Evolutionary conservation across 441 rosid genomes (phyloP), one percentile per base, ranked within the genome.

Genomic region (Eruca vesicaria): DNA sequence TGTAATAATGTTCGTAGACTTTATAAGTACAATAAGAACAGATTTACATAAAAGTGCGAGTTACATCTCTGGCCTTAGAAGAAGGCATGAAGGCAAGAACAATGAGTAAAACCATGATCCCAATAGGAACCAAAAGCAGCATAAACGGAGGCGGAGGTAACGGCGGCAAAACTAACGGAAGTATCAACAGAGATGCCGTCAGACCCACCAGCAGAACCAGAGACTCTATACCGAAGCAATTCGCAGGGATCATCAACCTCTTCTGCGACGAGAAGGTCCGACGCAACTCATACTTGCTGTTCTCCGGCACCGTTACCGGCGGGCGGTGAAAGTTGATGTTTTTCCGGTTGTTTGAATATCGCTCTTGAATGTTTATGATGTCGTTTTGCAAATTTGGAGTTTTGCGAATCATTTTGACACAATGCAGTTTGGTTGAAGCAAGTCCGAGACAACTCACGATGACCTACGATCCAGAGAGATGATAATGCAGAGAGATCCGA

Each of bases 131-230:
- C 73, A 94, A 80, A 41, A 94, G 90, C 73, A 94, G 35, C 92
- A 92, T 67, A 76, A 92, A 89, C 18, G 99, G 98, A 0, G 99
- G 99, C 0, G 97, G 98, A 23, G 97, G 97, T 84, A 94, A 80
- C 10, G 98, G 97, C 6, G 98, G 97, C 1, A 94, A 82, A 26
- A 94, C 75, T 85, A 94, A 73, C 19, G 98, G 98, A 31, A 94
- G 91, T 6, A 94, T 84, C 72, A 92, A 76, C 83, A 94, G 79
- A 1, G 94, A 90, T 7, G 85, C 94, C 9, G 99, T 89, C 3
- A 92, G 80, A 76, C 93, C 80, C 50, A 86, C 55, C 35, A 94
- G 83, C 73, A 92, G 16, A 31, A 87, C 36, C 79, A 90, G 66
- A 28, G 99, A 87, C 68, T 88, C 91, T 79, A 90, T 55, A 73